These are phyloP conservation scores for Rhododendron molle DNA, from an alignment of 148 eudicot species.

Conservation along the genomic window DNA sequence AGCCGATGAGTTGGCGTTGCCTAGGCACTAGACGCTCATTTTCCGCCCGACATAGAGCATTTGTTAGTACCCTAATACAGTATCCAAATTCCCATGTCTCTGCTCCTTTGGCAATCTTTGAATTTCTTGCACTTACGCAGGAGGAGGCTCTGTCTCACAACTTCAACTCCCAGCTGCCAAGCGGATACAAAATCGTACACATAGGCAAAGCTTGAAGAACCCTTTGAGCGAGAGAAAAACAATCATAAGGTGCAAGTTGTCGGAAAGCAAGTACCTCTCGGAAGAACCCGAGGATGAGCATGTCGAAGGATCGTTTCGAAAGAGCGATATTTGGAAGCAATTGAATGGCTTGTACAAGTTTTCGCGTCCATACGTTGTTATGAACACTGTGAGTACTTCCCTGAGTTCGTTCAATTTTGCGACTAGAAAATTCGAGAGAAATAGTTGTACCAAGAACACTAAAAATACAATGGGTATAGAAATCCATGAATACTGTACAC, in stretches of 20 bases:
- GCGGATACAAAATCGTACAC: not conserved
- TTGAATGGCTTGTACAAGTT: constrained; percentile 31
- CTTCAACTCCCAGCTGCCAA: not conserved
- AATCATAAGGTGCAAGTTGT: not conserved
- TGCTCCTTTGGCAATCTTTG: not conserved
- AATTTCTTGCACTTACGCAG: not conserved
- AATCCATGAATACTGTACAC: too few species aligned
- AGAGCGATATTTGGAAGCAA: constrained; percentile 4
- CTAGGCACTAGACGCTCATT: too few species aligned
- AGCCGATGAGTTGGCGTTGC: too few species aligned
- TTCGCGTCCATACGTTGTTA: constrained; percentile 41
- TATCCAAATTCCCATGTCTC: too few species aligned
- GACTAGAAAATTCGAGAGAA: too few species aligned
- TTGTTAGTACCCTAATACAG: too few species aligned
- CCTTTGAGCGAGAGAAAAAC: not conserved
- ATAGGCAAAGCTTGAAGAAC: not conserved
- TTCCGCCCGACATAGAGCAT: too few species aligned
- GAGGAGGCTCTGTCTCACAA: not conserved
- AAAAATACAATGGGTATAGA: too few species aligned
- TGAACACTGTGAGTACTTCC: constrained; percentile 34
- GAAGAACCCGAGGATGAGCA: not conserved
- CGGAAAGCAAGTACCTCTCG: not conserved
- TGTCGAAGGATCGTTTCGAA: not conserved
- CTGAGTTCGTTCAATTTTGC: not conserved
- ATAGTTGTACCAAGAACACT: too few species aligned